A percentile compares a stretch with the other conserved stretches of the same genome.
Evolutionary conservation across 208 protist species (phyloP).

Genomic region (Crithidia expoeki): DNA sequence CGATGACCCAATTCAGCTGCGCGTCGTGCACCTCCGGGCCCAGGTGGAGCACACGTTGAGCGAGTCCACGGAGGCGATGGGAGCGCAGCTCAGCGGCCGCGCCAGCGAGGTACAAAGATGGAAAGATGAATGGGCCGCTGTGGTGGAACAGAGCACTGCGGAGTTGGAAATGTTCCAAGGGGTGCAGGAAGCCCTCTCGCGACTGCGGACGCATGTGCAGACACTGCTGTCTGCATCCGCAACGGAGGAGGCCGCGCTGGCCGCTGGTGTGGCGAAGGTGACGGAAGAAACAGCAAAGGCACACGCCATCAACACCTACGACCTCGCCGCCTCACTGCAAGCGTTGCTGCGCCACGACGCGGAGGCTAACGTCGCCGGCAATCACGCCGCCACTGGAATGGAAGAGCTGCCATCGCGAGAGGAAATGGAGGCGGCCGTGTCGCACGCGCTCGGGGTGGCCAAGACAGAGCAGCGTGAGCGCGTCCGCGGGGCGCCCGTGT

Average conservation of each 20-base stretch:
- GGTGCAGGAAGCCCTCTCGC: slow-evolving; percentile 66
- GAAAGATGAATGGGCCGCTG: slow-evolving; percentile 33
- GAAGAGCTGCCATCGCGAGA: slow-evolving; percentile 31
- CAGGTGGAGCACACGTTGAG: slow-evolving; percentile 24
- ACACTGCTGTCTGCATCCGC: slow-evolving; percentile 55
- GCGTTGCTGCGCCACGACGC: slow-evolving; percentile 31
- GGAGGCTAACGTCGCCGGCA: neutral
- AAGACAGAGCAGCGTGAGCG: slow-evolving; percentile 45
- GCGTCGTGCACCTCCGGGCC: slow-evolving; percentile 21
- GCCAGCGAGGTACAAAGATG: slow-evolving; percentile 44
- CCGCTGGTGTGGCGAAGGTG: slow-evolving; percentile 24
- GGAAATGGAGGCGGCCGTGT: slow-evolving; percentile 31
- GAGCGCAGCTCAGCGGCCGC: slow-evolving; percentile 45
- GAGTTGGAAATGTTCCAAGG: slow-evolving; percentile 63
- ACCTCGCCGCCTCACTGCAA: slow-evolving; percentile 38
- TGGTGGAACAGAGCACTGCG: slow-evolving; percentile 55
- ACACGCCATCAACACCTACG: slow-evolving; percentile 15
- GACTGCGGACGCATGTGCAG: slow-evolving; percentile 76
- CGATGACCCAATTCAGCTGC: slow-evolving; percentile 33
- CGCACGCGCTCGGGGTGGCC: slow-evolving; percentile 34
- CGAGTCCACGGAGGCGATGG: slow-evolving; percentile 28
- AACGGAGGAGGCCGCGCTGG: slow-evolving; percentile 54
- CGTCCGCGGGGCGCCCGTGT: slow-evolving; percentile 45
- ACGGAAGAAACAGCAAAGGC: slow-evolving; percentile 29
- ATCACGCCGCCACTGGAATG: slow-evolving; percentile 5